These are phyloP conservation scores for Apiotrichum montevideense DNA, from an alignment of 1,284 basidiomycete genomes.

Conservation along the genomic window DNA sequence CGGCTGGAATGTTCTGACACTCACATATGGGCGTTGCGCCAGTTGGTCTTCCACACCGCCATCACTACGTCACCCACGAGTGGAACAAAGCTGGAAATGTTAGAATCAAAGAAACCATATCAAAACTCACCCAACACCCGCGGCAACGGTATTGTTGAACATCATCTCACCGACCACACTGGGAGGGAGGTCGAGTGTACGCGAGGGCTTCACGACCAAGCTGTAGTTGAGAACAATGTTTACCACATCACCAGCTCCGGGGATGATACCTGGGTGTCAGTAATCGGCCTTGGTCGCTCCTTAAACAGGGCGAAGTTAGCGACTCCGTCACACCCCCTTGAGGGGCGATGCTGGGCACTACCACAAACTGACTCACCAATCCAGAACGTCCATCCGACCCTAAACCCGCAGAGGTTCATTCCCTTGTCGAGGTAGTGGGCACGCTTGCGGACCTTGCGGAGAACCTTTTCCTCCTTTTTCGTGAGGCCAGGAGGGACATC, in stretches of 20 bases:
- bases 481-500: conserved; percentile 71
- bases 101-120: no score
- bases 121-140: conserved; percentile 54
- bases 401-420: conserved; percentile 72
- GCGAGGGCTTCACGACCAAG: conserved; percentile 70
- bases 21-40: conserved; percentile 62
- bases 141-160: conserved; percentile 69
- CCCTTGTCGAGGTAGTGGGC: conserved; percentile 91
- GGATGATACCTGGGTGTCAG: conserved; percentile 38
- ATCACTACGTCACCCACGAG: conserved; percentile 70
- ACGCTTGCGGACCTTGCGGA: conserved; percentile 65
- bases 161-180: conserved; percentile 70
- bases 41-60: conserved; percentile 79
- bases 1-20: conserved; percentile 5
- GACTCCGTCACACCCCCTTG: background rate
- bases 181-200: conserved; percentile 56
- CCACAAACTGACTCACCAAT: conserved; percentile 51
- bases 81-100: conserved; percentile 55
- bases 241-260: conserved; percentile 41
- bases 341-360: background rate
- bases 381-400: conserved; percentile 78
- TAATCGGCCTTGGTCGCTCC: background rate
- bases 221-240: conserved; percentile 57
- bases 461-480: conserved; percentile 65
- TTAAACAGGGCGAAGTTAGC: background rate